Evolutionary conservation across 1,139 yeast genomes (phyloP).

Genomic region (Pichia cactophila): DNA sequence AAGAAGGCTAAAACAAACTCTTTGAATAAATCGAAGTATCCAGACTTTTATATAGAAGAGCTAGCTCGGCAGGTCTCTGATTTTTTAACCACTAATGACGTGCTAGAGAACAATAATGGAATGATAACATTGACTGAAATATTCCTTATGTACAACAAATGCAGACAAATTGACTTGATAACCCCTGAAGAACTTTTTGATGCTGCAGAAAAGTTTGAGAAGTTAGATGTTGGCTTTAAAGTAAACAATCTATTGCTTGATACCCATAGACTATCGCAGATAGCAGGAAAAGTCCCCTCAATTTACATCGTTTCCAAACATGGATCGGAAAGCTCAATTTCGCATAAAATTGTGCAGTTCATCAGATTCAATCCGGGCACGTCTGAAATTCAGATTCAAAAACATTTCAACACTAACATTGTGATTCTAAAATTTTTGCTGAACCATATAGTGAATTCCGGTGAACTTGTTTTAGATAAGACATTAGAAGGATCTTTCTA

Average conservation of each 20-base stretch:
- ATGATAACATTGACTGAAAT: slow-evolving; percentile 53
- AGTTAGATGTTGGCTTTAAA: slow-evolving; percentile 28
- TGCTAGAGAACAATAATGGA: slow-evolving; percentile 44
- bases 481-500: slow-evolving; percentile 23
- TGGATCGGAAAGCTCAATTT: slow-evolving; percentile 17
- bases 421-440: slow-evolving; percentile 25
- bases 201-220: slow-evolving; percentile 43
- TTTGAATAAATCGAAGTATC: slow-evolving; percentile 11
- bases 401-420: slow-evolving; percentile 22
- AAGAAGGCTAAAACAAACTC: slow-evolving; percentile 9
- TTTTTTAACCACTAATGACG: slow-evolving; percentile 37
- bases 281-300: neutral
- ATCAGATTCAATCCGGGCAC: slow-evolving; percentile 19
- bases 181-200: slow-evolving; percentile 50
- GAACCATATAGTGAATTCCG: slow-evolving; percentile 17
- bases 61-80: slow-evolving; percentile 54
- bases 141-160: slow-evolving; percentile 52
- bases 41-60: slow-evolving; percentile 37
- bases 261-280: neutral
- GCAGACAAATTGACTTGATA: slow-evolving; percentile 49
- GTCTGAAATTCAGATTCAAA: slow-evolving; percentile 24
- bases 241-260: neutral
- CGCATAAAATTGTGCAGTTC: slow-evolving; percentile 16
- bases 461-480: slow-evolving; percentile 23
- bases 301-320: slow-evolving; percentile 21